These are phyloP conservation scores for Colletotrichum echinochloae DNA, from an alignment of 2,329 filamentous ascomycete genomes.

Conservation along the genomic window DNA sequence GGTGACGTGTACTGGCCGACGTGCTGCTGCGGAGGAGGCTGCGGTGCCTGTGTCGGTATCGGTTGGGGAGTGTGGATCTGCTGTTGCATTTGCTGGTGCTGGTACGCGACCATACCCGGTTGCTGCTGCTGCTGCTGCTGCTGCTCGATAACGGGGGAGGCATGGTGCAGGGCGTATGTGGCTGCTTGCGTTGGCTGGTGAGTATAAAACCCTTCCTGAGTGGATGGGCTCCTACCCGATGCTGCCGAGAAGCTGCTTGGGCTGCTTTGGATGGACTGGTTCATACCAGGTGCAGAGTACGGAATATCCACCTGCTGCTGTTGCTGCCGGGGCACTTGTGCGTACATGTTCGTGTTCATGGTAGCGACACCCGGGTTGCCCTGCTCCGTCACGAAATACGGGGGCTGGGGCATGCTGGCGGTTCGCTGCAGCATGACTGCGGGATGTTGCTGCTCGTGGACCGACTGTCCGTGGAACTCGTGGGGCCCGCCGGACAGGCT, in stretches of 20 bases:
- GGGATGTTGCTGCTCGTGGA: constrained; percentile 58
- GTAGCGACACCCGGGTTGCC: constrained; percentile 72
- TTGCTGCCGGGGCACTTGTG: constrained; percentile 60
- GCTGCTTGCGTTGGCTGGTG: constrained; percentile 63
- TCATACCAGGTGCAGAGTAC: constrained; percentile 60
- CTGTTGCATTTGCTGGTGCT: constrained; percentile 52
- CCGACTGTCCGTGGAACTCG: constrained; percentile 57
- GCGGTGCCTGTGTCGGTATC: constrained; percentile 45
- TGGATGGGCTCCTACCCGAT: constrained; percentile 65
- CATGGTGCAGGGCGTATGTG: constrained; percentile 60
- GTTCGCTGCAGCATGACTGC: constrained; percentile 62
- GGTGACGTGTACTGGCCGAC: constrained; percentile 46
- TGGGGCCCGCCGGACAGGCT: constrained; percentile 58
- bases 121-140: constrained; percentile 50
- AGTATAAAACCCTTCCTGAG: constrained; percentile 68
- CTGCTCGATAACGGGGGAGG: constrained; percentile 59
- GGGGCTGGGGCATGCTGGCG: constrained; percentile 58
- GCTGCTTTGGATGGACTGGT: constrained; percentile 68
- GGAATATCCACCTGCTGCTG: constrained; percentile 60
- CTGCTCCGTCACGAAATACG: constrained; percentile 71
- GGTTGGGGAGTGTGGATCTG: constrained; percentile 51
- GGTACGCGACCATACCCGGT: constrained; percentile 57
- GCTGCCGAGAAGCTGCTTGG: constrained; percentile 69
- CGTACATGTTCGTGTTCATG: constrained; percentile 67
- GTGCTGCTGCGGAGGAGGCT: constrained; percentile 45